Percentiles rank a stretch among this genome's conserved stretches.
These are phyloP conservation scores for Talaromyces adpressus DNA, from an alignment of 495 filamentous ascomycete genomes.

Conservation along the genomic window DNA sequence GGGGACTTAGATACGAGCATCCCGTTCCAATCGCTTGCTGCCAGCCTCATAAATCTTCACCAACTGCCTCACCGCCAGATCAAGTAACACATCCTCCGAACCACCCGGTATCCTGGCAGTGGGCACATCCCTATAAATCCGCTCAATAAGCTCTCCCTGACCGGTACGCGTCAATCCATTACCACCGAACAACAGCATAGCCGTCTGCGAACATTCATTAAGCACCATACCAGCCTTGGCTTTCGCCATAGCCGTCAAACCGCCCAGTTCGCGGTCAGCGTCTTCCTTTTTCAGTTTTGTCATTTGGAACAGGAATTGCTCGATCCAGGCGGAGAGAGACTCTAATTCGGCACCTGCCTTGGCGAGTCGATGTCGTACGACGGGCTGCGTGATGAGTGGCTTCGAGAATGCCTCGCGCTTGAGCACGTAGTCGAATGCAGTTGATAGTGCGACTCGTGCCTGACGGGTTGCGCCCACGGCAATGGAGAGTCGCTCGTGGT, in stretches of 20 bases:
- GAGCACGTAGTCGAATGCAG: conserved; percentile 62
- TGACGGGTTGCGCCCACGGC: conserved; percentile 54
- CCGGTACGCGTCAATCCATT: conserved; percentile 64
- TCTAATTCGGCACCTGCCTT: conserved; percentile 64
- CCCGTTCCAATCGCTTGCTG: conserved; percentile 48
- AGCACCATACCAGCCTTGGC: conserved; percentile 63
- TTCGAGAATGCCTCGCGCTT: conserved; percentile 73
- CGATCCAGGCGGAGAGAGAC: conserved; percentile 65
- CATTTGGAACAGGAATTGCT: conserved; percentile 69
- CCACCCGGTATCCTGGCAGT: conserved; percentile 61
- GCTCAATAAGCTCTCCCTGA: conserved; percentile 63
- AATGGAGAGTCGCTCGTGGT: conserved; percentile 68
- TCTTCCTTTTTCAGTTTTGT: conserved; percentile 53
- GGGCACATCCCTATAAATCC: conserved; percentile 59
- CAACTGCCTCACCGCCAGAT: conserved; percentile 62
- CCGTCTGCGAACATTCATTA: conserved; percentile 60
- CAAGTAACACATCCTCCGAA: conserved; percentile 68
- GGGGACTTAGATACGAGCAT: conserved; percentile 28
- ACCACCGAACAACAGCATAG: conserved; percentile 65
- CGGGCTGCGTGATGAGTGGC: conserved; percentile 63
- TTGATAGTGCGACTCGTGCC: conserved; percentile 54
- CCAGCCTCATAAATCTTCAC: conserved; percentile 64
- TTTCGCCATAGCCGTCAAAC: conserved; percentile 63
- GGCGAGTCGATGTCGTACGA: conserved; percentile 64
- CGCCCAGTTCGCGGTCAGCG: conserved; percentile 59